These are phyloP conservation scores for Fusarium buharicum DNA, from an alignment of 2,329 filamentous ascomycete species.

Conservation along the genomic window DNA sequence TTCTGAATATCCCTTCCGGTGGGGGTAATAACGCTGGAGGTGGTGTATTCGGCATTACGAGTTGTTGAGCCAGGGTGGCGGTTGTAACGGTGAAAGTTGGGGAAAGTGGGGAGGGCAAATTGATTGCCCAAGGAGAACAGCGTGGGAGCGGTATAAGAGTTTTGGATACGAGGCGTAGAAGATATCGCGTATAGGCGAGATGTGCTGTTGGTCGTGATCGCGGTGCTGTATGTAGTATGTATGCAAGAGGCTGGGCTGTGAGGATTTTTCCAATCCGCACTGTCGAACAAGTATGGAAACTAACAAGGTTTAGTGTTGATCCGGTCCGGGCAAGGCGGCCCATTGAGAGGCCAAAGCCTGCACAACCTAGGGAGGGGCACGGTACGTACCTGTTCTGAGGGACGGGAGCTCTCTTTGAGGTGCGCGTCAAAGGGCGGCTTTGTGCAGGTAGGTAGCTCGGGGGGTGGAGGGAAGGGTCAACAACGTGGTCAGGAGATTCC, in stretches of 20 bases:
- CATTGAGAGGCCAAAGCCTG: conserved; percentile 45
- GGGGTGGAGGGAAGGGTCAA: conserved; percentile 15
- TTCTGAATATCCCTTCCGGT: conserved; percentile 68
- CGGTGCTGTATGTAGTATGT: conserved; percentile 35
- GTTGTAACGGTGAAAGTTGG: conserved; percentile 45
- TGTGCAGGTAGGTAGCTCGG: conserved; percentile 29
- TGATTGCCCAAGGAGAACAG: conserved; percentile 18
- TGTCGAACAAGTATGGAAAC: conserved; percentile 48
- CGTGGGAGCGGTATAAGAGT: conserved; percentile 19
- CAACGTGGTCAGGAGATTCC: neutral
- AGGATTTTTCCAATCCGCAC: conserved; percentile 57
- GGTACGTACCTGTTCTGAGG: conserved; percentile 32
- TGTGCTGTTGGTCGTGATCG: conserved; percentile 40
- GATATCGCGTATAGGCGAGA: conserved; percentile 38
- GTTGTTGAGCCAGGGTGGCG: conserved; percentile 50
- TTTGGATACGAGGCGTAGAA: conserved; percentile 16
- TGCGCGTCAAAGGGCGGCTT: conserved; percentile 16
- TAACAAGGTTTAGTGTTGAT: conserved; percentile 56
- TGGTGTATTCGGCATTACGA: conserved; percentile 60
- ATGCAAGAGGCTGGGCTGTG: conserved; percentile 53
- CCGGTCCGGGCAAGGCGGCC: conserved; percentile 48
- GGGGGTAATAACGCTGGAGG: conserved; percentile 63
- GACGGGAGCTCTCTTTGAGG: conserved; percentile 21
- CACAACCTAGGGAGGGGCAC: conserved; percentile 24
- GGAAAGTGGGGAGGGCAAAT: conserved; percentile 41